Conservation (phyloP, 1,284 basidiomycete species). For the Coriolopsis trogii region DNA sequence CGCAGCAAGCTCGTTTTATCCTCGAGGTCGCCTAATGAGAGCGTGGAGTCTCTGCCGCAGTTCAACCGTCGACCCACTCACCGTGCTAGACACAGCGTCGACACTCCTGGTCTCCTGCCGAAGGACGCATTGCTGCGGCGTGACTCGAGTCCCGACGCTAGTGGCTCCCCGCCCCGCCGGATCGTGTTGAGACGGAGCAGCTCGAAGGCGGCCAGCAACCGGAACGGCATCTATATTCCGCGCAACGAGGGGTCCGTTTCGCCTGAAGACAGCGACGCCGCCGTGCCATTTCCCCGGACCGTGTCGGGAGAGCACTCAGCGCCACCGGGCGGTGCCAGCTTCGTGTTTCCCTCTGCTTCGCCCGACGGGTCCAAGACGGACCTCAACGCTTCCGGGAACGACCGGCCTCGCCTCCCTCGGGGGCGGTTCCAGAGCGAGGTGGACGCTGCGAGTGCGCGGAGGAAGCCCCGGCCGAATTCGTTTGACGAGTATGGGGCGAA, state of each 20-base stretch:
- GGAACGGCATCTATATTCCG: constrained; percentile 53
- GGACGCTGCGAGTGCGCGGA: constrained; percentile 53
- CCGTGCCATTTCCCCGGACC: constrained; percentile 65
- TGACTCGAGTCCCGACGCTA: constrained; percentile 58
- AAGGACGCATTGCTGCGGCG: constrained; percentile 56
- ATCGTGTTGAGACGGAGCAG: constrained; percentile 60
- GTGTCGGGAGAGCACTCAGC: constrained; percentile 51
- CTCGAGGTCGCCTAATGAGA: constrained; percentile 46
- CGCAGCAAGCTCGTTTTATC: constrained; percentile 59
- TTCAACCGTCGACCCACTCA: constrained; percentile 60
- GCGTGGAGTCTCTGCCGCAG: constrained; percentile 47
- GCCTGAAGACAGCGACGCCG: constrained; percentile 36
- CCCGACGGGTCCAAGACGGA: constrained; percentile 26
- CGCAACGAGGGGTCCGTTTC: constrained; percentile 34
- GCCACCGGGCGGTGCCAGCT: constrained; percentile 36
- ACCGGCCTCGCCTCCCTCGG: constrained; percentile 53
- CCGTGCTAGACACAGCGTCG: constrained; percentile 59
- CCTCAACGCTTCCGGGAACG: constrained; percentile 25
- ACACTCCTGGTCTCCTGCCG: constrained; percentile 52
- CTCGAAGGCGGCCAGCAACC: constrained; percentile 49
- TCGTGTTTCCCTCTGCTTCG: constrained; percentile 34
- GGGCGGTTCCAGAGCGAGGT: constrained; percentile 74
- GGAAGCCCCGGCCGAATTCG: constrained; percentile 63
- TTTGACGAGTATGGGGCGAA: constrained; percentile 64
- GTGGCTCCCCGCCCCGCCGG: constrained; percentile 41